phyloP scores from a whole-genome alignment of 331 rosid genomes.

The Spiraea crenata region DNA sequence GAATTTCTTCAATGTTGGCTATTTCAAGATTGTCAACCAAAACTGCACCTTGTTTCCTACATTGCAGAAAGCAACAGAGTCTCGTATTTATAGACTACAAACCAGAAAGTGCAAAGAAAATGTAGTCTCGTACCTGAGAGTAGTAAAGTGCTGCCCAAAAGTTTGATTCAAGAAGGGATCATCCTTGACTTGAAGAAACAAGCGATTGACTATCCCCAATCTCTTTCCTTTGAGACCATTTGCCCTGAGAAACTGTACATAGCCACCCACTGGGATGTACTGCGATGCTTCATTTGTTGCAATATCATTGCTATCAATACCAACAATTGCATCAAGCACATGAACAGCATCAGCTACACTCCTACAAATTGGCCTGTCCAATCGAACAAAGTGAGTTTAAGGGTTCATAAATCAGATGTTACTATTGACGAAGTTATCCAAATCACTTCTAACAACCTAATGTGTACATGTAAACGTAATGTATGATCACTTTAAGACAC shows the following conservation, averaged over 20 bases:
- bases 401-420: not conserved
- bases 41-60: slow-evolving; percentile 56
- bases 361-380: slow-evolving; percentile 37
- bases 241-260: slow-evolving; percentile 29
- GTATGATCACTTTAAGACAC: not conserved
- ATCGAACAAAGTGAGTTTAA: not conserved
- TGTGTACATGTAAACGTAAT: too few relatives aligned
- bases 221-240: slow-evolving; percentile 47
- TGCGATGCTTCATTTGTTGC: slow-evolving; percentile 27
- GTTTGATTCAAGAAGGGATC: slow-evolving; percentile 7
- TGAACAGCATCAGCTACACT: slow-evolving; percentile 44
- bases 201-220: slow-evolving; percentile 42
- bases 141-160: slow-evolving; percentile 35
- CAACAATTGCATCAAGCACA: slow-evolving; percentile 47
- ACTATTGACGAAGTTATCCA: not conserved
- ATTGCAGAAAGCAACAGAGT: slow-evolving; percentile 3
- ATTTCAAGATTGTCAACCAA: slow-evolving; percentile 53
- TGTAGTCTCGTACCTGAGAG: slow-evolving; percentile 33
- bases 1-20: slow-evolving; percentile 30
- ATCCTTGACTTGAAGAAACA: slow-evolving; percentile 23
- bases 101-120: not conserved
- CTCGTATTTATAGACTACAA: too few relatives aligned
- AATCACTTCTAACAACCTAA: not conserved
- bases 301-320: slow-evolving; percentile 34
- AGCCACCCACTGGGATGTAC: slow-evolving; percentile 49